Conservation (phyloP, 2,329 filamentous ascomycete species). For the Chlorencoelia australis region DNA sequence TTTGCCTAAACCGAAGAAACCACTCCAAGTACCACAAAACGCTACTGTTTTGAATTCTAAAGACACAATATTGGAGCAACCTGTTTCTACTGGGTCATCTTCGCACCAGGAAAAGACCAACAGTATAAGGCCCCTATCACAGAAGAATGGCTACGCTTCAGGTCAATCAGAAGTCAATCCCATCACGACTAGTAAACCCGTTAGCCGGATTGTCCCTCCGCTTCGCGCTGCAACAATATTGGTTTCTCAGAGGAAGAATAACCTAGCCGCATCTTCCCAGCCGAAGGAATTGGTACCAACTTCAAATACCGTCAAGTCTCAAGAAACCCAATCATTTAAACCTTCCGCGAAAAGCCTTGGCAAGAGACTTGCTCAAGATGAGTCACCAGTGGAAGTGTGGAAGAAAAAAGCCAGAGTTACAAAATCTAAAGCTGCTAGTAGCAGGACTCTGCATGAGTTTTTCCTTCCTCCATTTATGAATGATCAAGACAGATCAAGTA, state of each 20-base stretch:
- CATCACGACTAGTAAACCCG: neutral
- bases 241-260: no score
- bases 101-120: no score
- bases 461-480: neutral
- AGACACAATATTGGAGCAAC: no score
- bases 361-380: slow-evolving; percentile 16
- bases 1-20: no score
- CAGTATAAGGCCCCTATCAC: no score
- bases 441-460: neutral
- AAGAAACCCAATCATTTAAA: neutral
- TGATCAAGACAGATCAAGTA: neutral
- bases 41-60: no score
- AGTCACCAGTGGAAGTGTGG: slow-evolving; percentile 4
- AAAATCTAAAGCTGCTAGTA: neutral
- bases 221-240: neutral
- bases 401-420: slow-evolving; percentile 11
- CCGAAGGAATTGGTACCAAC: no score
- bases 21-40: no score
- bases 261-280: no score
- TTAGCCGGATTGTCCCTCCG: neutral
- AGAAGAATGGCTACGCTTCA: no score
- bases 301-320: no score
- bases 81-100: no score
- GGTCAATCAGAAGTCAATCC: neutral
- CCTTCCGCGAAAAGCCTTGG: slow-evolving; percentile 19